A percentile compares a stretch with the other conserved stretches of the same genome.
These are phyloP conservation scores for Mediolabrus comicus DNA, from an alignment of 108 stramenopile genomes.

Conservation along the genomic window DNA sequence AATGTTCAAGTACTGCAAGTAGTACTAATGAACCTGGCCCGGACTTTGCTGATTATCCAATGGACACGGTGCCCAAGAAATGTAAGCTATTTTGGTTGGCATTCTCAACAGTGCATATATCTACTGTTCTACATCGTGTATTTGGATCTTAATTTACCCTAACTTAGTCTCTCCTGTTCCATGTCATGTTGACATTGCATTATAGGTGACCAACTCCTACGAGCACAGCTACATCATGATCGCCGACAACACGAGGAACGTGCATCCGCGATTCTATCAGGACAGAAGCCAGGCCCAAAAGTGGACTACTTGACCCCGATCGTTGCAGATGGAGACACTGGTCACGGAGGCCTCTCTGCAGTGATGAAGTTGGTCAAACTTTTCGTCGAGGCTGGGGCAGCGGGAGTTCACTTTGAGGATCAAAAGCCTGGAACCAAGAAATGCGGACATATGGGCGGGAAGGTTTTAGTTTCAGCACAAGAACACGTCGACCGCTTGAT, in stretches of 20 bases:
- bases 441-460: constrained; percentile 96
- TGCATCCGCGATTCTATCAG: constrained; percentile 54
- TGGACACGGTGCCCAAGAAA: constrained; percentile 90
- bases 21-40: constrained; percentile 96
- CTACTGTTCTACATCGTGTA: constrained; percentile 1
- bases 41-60: constrained; percentile 90
- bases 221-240: constrained; percentile 93
- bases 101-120: neutral
- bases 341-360: constrained; percentile 86
- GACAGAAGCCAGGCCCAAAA: constrained; percentile 56
- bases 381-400: constrained; percentile 94
- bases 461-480: constrained; percentile 92
- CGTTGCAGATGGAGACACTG: constrained; percentile 96
- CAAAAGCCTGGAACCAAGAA: constrained; percentile 97
- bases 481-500: constrained; percentile 94
- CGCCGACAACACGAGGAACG: constrained; percentile 90
- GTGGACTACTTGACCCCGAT: constrained; percentile 94
- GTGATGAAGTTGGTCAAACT: constrained; percentile 96
- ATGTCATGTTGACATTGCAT: no score
- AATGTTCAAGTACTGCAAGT: constrained; percentile 89
- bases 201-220: constrained; percentile 89
- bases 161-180: neutral
- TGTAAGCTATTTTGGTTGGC: constrained; percentile 16
- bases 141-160: neutral
- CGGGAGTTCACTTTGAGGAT: constrained; percentile 83